Evolutionary conservation across 805 yeast genomes (phyloP).

Genomic region (Peterozyma xylosa): DNA sequence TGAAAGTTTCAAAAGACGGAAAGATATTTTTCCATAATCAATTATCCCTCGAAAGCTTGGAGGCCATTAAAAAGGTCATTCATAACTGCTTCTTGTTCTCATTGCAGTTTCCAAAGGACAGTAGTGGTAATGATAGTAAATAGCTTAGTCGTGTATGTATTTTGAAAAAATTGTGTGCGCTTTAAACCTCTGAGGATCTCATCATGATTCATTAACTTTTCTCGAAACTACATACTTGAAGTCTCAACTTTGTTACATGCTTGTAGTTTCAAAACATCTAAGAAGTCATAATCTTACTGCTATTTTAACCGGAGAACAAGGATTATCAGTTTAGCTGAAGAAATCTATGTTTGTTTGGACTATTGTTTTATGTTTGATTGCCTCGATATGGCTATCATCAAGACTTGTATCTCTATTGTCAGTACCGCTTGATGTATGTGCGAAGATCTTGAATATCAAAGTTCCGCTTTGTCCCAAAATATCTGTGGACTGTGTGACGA

Average conservation of each 20-base stretch:
- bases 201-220: too few species aligned
- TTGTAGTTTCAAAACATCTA: too few species aligned
- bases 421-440: constrained; percentile 39
- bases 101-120: not conserved
- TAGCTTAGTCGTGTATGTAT: too few species aligned
- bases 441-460: constrained; percentile 38
- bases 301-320: too few species aligned
- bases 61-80: constrained; percentile 42
- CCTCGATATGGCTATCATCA: constrained; percentile 19
- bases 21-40: constrained; percentile 70
- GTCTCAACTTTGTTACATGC: too few species aligned
- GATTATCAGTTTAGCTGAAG: too few species aligned
- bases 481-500: constrained; percentile 46
- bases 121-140: not conserved
- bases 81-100: not conserved
- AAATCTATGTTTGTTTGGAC: constrained; percentile 2
- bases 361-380: constrained; percentile 3
- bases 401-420: constrained; percentile 19
- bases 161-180: too few species aligned
- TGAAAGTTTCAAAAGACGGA: constrained; percentile 64
- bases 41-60: constrained; percentile 44
- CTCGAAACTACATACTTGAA: too few species aligned
- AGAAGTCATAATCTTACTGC: too few species aligned
- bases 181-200: too few species aligned
- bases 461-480: constrained; percentile 50